These are phyloP conservation scores for Boechera stricta DNA, from an alignment of 345 rosid genomes.

Conservation along the genomic window DNA sequence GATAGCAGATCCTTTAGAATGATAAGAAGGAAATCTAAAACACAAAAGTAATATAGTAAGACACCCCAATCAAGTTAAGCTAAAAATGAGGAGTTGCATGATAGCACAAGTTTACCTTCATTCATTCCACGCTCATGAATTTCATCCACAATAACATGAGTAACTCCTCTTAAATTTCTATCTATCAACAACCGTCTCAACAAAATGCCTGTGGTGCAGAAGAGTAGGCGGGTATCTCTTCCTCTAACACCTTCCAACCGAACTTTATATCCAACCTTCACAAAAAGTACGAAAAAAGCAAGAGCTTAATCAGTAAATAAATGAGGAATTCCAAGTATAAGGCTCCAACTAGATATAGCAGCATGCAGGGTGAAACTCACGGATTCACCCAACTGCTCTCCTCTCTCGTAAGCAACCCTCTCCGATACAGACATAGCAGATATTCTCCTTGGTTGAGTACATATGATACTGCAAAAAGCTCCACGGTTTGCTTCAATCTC, in stretches of 20 bases:
- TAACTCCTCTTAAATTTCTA: constrained; percentile 81
- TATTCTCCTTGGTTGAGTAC: constrained; percentile 95
- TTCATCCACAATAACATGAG: constrained; percentile 93
- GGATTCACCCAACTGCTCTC: constrained; percentile 92
- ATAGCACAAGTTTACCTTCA: constrained; percentile 65
- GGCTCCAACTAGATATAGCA: constrained; percentile 28
- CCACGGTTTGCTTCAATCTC: constrained; percentile 69
- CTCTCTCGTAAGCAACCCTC: constrained; percentile 93
- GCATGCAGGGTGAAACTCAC: constrained; percentile 59
- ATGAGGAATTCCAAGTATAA: constrained; percentile 10
- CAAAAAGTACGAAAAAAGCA: constrained; percentile 24
- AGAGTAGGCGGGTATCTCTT: constrained; percentile 84
- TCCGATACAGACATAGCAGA: constrained; percentile 96
- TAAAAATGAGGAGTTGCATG: constrained; percentile 28
- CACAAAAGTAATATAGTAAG: constrained; percentile 43
- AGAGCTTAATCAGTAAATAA: constrained; percentile 32
- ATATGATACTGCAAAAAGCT: constrained; percentile 82
- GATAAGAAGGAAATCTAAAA: constrained; percentile 88
- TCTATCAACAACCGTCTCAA: constrained; percentile 90
- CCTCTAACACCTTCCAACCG: constrained; percentile 93
- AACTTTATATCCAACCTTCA: constrained; percentile 93
- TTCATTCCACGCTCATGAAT: constrained; percentile 99
- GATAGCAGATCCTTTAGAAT: constrained; percentile 91
- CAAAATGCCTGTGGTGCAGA: constrained; percentile 94
- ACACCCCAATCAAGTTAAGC: constrained; percentile 37